Conservation (phyloP, 306 rosid genomes). For the Prunus davidiana region DNA sequence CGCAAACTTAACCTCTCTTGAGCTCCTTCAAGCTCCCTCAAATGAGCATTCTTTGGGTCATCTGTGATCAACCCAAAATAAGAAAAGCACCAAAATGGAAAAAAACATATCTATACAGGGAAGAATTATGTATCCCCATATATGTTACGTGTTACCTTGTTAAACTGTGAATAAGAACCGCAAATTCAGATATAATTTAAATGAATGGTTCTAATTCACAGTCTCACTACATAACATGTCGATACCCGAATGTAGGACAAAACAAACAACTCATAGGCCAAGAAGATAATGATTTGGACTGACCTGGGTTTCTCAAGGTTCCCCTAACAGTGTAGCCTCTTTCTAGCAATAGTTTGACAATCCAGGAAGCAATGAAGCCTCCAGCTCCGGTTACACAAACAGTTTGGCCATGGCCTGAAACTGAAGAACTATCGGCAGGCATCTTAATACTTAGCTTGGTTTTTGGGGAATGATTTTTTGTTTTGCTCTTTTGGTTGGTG, state of each 20-base stretch:
- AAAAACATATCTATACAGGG: neutral
- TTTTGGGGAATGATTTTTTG: neutral
- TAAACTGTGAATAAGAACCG: neutral
- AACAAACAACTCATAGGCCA: neutral
- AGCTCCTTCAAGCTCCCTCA: conserved; percentile 83
- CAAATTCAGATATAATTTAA: neutral
- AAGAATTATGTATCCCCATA: neutral
- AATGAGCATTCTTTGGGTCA: conserved; percentile 72
- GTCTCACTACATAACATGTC: neutral
- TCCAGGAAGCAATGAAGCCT: conserved; percentile 95
- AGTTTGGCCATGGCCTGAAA: conserved; percentile 41
- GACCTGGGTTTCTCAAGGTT: conserved; percentile 83
- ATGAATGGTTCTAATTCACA: neutral
- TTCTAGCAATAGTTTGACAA: conserved; percentile 63
- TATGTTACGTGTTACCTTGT: neutral
- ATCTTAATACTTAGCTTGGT: conserved; percentile 19
- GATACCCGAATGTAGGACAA: too few species aligned
- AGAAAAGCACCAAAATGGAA: neutral
- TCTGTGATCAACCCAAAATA: conserved; percentile 28
- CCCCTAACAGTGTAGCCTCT: conserved; percentile 82
- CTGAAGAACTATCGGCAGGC: conserved; percentile 33
- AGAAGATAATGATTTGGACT: neutral
- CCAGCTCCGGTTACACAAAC: conserved; percentile 96
- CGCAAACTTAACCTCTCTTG: conserved; percentile 54
- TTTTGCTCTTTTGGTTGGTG: neutral